Percentiles rank a stretch among this genome's conserved stretches.
Conservation (phyloP, 2,329 filamentous ascomycete species). For the Penicillium brasilianum region DNA sequence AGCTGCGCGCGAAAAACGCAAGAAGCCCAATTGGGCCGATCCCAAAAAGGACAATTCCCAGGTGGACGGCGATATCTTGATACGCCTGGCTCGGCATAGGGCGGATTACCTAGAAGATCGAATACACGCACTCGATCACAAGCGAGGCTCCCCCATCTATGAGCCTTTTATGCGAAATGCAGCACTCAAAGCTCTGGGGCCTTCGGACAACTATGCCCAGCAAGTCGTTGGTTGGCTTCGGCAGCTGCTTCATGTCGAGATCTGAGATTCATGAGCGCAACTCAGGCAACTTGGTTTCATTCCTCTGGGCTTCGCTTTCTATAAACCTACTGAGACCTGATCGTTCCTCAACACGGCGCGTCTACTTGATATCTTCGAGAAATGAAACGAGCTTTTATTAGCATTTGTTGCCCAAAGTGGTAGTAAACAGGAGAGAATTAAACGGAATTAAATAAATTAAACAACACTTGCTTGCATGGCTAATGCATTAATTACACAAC, state of each 20-base stretch:
- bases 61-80: conserved; percentile 70
- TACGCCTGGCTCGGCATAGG: conserved; percentile 57
- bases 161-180: conserved; percentile 52
- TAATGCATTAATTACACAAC: background rate
- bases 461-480: background rate
- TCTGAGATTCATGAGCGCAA: conserved; percentile 16
- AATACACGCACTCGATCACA: conserved; percentile 33
- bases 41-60: conserved; percentile 60
- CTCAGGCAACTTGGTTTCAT: background rate
- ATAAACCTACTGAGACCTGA: background rate
- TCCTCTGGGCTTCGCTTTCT: background rate
- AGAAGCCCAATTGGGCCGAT: conserved; percentile 42
- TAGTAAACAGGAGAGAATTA: background rate
- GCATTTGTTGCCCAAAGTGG: too few relatives aligned
- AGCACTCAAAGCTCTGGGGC: conserved; percentile 56
- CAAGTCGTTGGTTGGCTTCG: conserved; percentile 45
- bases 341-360: background rate
- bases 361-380: background rate
- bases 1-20: conserved; percentile 37
- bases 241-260: conserved; percentile 35
- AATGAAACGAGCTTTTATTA: background rate
- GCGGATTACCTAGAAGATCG: conserved; percentile 38
- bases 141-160: conserved; percentile 3
- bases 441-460: background rate
- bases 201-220: conserved; percentile 31